These are phyloP conservation scores for Daedaleopsis nitida DNA, from an alignment of 768 basidiomycete species.

Conservation along the genomic window DNA sequence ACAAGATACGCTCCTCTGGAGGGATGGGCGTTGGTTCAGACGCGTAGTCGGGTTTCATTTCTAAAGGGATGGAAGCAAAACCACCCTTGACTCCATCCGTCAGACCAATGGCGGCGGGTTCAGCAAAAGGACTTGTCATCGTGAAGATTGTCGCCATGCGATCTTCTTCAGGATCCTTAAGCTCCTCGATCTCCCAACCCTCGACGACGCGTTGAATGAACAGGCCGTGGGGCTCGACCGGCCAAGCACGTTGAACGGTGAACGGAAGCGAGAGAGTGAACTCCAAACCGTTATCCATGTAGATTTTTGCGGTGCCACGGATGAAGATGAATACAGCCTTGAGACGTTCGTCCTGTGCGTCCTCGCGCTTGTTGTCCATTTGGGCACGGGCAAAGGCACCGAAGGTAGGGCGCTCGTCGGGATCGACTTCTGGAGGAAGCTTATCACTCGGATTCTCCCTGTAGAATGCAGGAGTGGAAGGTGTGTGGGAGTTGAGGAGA, in stretches of 20 bases:
- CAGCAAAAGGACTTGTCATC: constrained; percentile 74
- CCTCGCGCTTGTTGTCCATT: constrained; percentile 39
- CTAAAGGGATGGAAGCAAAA: constrained; percentile 28
- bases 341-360: constrained; percentile 43
- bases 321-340: constrained; percentile 78
- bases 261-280: constrained; percentile 83
- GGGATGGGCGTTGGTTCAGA: constrained; percentile 48
- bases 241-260: constrained; percentile 77
- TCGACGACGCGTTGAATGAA: constrained; percentile 78
- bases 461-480: constrained; percentile 30
- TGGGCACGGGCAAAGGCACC: constrained; percentile 41
- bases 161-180: constrained; percentile 62
- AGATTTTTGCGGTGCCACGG: constrained; percentile 72
- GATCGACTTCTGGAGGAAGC: constrained; percentile 29
- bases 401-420: constrained; percentile 35
- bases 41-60: constrained; percentile 13
- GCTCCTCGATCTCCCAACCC: constrained; percentile 65
- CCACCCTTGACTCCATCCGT: constrained; percentile 62
- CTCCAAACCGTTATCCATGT: constrained; percentile 67
- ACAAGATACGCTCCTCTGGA: constrained; percentile 65
- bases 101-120: constrained; percentile 70
- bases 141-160: constrained; percentile 82
- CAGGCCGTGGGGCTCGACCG: constrained; percentile 75
- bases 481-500: constrained; percentile 29
- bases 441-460: constrained; percentile 30